Evolutionary conservation across 805 yeast species (phyloP).

Genomic region (Wickerhamomyces chambardii): DNA sequence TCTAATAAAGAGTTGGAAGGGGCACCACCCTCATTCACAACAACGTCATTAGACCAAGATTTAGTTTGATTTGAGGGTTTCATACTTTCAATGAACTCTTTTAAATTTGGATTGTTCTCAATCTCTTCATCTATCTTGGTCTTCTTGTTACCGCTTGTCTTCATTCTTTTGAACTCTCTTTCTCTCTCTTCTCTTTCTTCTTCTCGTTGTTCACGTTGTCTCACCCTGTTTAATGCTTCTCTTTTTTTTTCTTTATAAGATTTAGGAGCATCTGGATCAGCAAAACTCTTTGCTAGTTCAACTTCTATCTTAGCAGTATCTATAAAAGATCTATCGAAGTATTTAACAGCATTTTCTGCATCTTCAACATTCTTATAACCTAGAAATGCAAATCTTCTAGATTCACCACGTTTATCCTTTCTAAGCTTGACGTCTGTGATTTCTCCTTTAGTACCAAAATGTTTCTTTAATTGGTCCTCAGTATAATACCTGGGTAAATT

Average conservation of each 20-base stretch:
- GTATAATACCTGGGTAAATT: conserved; percentile 74
- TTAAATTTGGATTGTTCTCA: conserved; percentile 53
- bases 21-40: conserved; percentile 22
- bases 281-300: conserved; percentile 73
- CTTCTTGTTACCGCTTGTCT: conserved; percentile 16
- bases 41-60: conserved; percentile 58
- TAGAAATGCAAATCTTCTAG: conserved; percentile 88
- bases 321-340: conserved; percentile 69
- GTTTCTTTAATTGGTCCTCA: conserved; percentile 63
- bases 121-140: conserved; percentile 48
- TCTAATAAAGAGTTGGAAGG: conserved; percentile 28
- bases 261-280: conserved; percentile 74
- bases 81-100: conserved; percentile 78
- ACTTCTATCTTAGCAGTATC: conserved; percentile 80
- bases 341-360: conserved; percentile 71
- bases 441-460: conserved; percentile 49
- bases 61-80: conserved; percentile 62
- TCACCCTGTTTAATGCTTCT: conserved; percentile 37
- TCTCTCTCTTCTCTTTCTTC: conserved; percentile 28
- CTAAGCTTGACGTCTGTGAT: conserved; percentile 87
- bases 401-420: conserved; percentile 74
- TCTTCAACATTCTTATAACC: conserved; percentile 72
- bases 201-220: conserved; percentile 40
- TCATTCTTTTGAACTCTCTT: conserved; percentile 23
- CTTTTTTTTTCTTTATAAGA: conserved; percentile 46